Percentiles rank a stretch among this genome's conserved stretches.
These are phyloP conservation scores for Oxyria digyna DNA, from an alignment of 148 eudicot species.

Conservation along the genomic window DNA sequence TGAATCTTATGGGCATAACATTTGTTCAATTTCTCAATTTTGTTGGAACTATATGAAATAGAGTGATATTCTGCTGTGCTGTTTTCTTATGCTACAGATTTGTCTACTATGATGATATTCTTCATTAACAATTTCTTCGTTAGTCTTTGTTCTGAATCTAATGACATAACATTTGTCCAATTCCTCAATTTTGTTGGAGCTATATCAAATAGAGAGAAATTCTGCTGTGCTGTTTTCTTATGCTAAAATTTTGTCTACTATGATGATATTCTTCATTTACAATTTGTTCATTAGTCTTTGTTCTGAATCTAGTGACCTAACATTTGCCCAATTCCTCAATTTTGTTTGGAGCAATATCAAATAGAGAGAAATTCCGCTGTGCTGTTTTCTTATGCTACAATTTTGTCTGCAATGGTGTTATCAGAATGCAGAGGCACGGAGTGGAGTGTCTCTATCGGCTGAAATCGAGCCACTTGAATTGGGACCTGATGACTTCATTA, in stretches of 20 bases:
- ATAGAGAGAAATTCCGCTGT: background rate
- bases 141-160: background rate
- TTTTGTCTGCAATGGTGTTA: constrained; percentile 3
- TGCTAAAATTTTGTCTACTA: no score
- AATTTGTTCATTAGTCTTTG: background rate
- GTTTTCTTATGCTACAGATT: no score
- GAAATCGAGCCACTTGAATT: constrained; percentile 43
- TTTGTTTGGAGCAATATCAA: background rate
- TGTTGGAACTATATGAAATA: background rate
- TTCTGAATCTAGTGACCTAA: background rate
- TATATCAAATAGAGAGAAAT: background rate
- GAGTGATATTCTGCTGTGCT: background rate
- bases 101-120: no score
- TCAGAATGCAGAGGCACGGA: constrained; percentile 55
- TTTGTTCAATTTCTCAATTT: background rate
- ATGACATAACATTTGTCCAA: background rate
- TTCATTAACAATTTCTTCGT: background rate
- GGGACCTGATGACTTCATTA: constrained; percentile 61
- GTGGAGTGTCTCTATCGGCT: constrained; percentile 27
- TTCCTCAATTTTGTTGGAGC: background rate
- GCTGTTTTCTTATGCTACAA: background rate
- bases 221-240: background rate
- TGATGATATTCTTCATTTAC: background rate
- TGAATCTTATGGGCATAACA: background rate
- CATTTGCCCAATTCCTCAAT: background rate